phyloP scores from a whole-genome alignment of 2,329 filamentous ascomycete genomes.

The Clarireedia sp. region DNA sequence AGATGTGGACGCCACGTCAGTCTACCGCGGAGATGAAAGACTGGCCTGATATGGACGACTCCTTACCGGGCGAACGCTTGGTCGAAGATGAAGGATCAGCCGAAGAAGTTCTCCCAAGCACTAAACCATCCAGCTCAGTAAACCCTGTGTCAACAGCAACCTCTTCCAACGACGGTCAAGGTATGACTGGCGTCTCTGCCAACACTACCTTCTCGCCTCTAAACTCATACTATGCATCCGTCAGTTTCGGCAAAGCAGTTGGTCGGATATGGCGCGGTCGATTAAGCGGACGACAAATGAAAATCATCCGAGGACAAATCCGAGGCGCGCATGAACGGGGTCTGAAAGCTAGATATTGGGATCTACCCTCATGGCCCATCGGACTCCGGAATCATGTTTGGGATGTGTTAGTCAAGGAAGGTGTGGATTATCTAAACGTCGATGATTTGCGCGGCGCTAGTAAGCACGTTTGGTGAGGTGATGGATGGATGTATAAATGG shows the following conservation, averaged over 20 bases:
- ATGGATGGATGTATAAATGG: too few species aligned
- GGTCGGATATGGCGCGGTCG: constrained; percentile 41
- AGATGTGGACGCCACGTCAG: constrained; percentile 31
- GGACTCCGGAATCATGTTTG: constrained; percentile 47
- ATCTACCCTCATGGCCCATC: constrained; percentile 49
- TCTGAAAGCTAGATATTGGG: constrained; percentile 53
- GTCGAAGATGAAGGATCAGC: constrained; percentile 18
- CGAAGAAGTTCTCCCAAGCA: constrained; percentile 10
- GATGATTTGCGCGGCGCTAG: constrained; percentile 45
- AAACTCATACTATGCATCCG: constrained; percentile 62
- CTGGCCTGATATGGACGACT: constrained; percentile 10
- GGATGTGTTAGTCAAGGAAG: constrained; percentile 46
- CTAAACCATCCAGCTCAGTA: constrained; percentile 1
- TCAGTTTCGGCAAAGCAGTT: constrained; percentile 46
- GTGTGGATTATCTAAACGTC: constrained; percentile 53
- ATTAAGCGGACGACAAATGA: constrained; percentile 38
- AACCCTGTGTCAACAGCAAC: constrained; percentile 9
- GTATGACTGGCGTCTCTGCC: constrained; percentile 33
- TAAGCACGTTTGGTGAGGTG: constrained; percentile 18
- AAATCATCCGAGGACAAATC: constrained; percentile 38
- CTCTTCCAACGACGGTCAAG: constrained; percentile 33
- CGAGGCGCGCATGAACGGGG: constrained; percentile 41
- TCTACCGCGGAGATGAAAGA: constrained; percentile 7
- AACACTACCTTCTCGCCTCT: constrained; percentile 36
- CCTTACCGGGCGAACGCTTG: constrained; percentile 3